Evolutionary conservation across 169 alveolate genomes (phyloP).

Genomic region (Plasmodium malariae): DNA sequence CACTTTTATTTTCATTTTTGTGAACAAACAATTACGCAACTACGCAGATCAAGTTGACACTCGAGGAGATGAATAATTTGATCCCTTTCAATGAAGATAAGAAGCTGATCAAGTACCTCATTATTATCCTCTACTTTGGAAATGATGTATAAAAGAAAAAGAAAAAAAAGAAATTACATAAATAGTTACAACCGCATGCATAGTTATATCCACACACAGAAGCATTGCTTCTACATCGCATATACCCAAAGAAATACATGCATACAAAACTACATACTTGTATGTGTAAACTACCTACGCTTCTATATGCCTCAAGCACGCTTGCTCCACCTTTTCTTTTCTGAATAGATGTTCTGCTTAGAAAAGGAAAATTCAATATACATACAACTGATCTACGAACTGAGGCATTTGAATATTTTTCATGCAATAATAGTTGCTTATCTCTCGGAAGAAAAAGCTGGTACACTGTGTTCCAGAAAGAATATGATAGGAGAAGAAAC

Average conservation of each 20-base stretch:
- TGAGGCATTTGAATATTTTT: constrained; percentile 34
- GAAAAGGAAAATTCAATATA: constrained; percentile 68
- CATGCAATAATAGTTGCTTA: constrained; percentile 67
- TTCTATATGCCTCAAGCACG: neutral
- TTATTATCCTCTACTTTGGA: constrained; percentile 57
- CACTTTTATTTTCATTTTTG: neutral
- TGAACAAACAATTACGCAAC: neutral
- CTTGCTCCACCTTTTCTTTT: neutral
- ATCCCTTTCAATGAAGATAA: constrained; percentile 73
- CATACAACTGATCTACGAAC: constrained; percentile 55
- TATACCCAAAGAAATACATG: neutral
- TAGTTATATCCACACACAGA: neutral
- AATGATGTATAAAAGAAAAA: constrained; percentile 49
- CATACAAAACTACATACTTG: neutral
- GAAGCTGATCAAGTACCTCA: constrained; percentile 53
- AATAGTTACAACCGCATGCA: neutral
- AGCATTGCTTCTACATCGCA: neutral
- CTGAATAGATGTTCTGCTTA: constrained; percentile 53
- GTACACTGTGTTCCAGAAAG: constrained; percentile 50
- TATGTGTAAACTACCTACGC: neutral
- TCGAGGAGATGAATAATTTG: constrained; percentile 65
- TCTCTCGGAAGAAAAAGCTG: constrained; percentile 51
- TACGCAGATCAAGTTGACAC: constrained; percentile 25
- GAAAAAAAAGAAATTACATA: neutral
- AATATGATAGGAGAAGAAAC: too few species aligned